These are phyloP conservation scores for Herpetospermum pedunculosum DNA, from an alignment of 306 rosid genomes.

Conservation along the genomic window DNA sequence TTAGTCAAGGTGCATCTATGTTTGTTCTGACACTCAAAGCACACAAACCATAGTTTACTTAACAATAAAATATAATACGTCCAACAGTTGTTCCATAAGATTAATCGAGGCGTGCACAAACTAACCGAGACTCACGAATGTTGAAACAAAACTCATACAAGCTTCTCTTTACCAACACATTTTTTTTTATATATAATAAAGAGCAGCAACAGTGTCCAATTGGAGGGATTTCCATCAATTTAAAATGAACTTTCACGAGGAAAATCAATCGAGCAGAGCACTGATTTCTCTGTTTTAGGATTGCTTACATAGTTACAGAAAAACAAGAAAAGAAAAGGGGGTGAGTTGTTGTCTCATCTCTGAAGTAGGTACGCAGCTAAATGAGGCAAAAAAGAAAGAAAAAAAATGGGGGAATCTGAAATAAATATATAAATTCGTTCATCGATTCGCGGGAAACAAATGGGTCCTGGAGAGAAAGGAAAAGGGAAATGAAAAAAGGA, in stretches of 20 bases:
- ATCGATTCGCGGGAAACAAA: slow-evolving; percentile 25
- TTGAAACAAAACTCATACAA: no score
- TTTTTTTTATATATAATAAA: background rate
- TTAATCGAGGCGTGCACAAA: no score
- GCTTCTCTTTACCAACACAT: background rate
- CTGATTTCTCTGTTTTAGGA: background rate
- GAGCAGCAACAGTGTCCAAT: background rate
- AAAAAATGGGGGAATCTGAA: background rate
- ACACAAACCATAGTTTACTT: no score
- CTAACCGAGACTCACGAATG: no score
- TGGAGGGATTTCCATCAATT: background rate
- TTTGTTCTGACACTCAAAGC: no score
- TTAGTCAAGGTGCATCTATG: no score
- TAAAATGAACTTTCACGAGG: background rate
- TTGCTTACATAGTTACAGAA: background rate
- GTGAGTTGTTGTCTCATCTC: background rate
- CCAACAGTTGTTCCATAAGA: no score
- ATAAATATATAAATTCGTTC: background rate
- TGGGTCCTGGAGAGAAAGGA: slow-evolving; percentile 43
- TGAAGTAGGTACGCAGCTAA: background rate
- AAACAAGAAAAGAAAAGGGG: background rate
- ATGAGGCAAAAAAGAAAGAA: background rate
- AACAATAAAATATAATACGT: no score
- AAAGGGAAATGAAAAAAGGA: slow-evolving; percentile 25
- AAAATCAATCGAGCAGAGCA: background rate